phyloP scores from a whole-genome alignment of 345 rosid species.

The Pistacia vera region DNA sequence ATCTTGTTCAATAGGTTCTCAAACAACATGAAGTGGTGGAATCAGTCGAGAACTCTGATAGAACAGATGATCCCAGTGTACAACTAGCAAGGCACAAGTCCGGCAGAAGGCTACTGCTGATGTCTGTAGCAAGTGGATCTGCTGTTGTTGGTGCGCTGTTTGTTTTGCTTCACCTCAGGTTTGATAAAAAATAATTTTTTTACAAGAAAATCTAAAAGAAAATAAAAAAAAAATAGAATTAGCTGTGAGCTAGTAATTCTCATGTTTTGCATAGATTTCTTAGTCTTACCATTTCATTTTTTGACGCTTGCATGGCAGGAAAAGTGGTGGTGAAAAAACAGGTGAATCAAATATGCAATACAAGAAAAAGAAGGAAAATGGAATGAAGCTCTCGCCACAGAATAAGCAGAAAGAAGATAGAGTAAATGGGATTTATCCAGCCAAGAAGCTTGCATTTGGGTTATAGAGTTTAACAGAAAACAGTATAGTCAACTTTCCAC shows the following conservation, averaged over 20 bases:
- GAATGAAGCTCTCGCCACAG: neutral
- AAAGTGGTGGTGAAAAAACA: conserved; percentile 16
- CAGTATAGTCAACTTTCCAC: too few species aligned
- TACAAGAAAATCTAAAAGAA: neutral
- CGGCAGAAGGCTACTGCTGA: conserved; percentile 22
- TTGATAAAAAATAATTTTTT: neutral
- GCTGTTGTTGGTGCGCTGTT: conserved; percentile 25
- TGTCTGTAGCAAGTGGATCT: conserved; percentile 29
- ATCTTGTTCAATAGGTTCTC: conserved; percentile 6
- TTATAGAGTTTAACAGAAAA: neutral
- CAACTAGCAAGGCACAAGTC: conserved; percentile 12
- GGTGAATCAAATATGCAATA: neutral
- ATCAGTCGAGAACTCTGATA: neutral
- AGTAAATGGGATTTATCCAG: conserved; percentile 23
- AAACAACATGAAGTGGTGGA: conserved; percentile 7
- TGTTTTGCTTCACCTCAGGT: conserved; percentile 31
- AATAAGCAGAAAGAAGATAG: conserved; percentile 9
- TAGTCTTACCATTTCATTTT: neutral
- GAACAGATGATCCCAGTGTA: neutral
- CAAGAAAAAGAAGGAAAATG: neutral
- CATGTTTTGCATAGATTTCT: neutral
- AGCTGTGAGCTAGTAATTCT: neutral
- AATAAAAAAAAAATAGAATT: neutral
- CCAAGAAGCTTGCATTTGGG: conserved; percentile 25
- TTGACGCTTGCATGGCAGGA: conserved; percentile 19